These are phyloP conservation scores for Nemophila menziesii DNA, from an alignment of 257 asterid species.

Conservation along the genomic window DNA sequence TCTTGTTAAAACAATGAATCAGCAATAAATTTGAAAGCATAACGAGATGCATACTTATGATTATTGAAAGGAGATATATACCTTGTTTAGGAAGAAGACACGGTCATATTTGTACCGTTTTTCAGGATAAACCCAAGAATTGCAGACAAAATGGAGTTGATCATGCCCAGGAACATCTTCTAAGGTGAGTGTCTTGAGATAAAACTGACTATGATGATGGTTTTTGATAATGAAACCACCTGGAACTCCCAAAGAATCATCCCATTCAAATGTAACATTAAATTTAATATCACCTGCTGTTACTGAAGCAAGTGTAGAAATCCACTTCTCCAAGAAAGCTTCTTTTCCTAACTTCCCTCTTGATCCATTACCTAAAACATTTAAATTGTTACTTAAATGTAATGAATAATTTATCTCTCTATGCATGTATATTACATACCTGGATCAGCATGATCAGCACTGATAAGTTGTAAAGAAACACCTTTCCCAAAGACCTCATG, in stretches of 20 bases:
- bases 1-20: no score
- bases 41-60: no score
- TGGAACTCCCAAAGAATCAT: slow-evolving; percentile 36
- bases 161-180: slow-evolving; percentile 40
- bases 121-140: slow-evolving; percentile 52
- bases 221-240: slow-evolving; percentile 42
- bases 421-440: not conserved
- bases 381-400: not conserved
- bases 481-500: slow-evolving; percentile 51
- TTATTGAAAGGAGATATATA: slow-evolving; percentile 12
- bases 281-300: slow-evolving; percentile 21
- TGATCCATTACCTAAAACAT: slow-evolving; percentile 15
- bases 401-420: not conserved
- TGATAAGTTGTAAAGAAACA: slow-evolving; percentile 57
- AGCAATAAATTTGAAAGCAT: no score
- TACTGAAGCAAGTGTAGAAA: slow-evolving; percentile 38
- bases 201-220: slow-evolving; percentile 39
- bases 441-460: slow-evolving; percentile 26
- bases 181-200: slow-evolving; percentile 36
- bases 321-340: slow-evolving; percentile 43
- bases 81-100: slow-evolving; percentile 41
- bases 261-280: slow-evolving; percentile 34
- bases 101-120: slow-evolving; percentile 38
- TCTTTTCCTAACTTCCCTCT: slow-evolving; percentile 46
- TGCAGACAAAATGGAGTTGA: slow-evolving; percentile 30